These are phyloP conservation scores for Pseudogymnoascus sp. DNA, from an alignment of 2,329 filamentous ascomycete species.

Conservation along the genomic window DNA sequence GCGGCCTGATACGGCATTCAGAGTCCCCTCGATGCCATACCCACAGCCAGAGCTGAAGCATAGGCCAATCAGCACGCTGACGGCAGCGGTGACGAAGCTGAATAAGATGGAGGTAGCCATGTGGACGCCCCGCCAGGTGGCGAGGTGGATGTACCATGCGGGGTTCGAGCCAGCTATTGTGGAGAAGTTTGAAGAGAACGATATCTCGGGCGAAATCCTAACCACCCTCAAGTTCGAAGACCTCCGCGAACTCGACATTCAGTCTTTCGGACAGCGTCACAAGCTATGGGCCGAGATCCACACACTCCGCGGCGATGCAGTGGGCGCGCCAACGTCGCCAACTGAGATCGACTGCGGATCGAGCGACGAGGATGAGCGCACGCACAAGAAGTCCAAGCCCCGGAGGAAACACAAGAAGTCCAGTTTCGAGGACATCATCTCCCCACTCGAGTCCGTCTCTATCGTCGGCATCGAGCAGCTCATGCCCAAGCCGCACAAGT, in stretches of 20 bases:
- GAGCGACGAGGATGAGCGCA: constrained; percentile 19
- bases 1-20: constrained; percentile 22
- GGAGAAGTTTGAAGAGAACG: constrained; percentile 81
- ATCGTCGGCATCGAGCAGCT: constrained; percentile 89
- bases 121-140: constrained; percentile 70
- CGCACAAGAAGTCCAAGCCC: constrained; percentile 20
- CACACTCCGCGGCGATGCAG: constrained; percentile 49
- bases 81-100: constrained; percentile 47
- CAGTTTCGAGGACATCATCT: constrained; percentile 54
- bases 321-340: constrained; percentile 42
- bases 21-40: constrained; percentile 14
- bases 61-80: constrained; percentile 44
- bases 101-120: constrained; percentile 49
- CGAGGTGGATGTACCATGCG: constrained; percentile 76
- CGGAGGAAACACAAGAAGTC: constrained; percentile 21
- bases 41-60: constrained; percentile 21
- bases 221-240: constrained; percentile 90
- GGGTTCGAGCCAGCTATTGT: constrained; percentile 71
- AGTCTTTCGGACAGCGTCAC: constrained; percentile 72
- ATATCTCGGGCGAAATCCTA: constrained; percentile 81
- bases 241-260: constrained; percentile 69
- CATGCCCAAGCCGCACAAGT: constrained; percentile 74
- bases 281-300: constrained; percentile 75
- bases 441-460: constrained; percentile 74
- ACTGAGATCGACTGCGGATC: constrained; percentile 43